These are phyloP conservation scores for Annulohypoxylon truncatum DNA, from an alignment of 2,329 filamentous ascomycete genomes.

Conservation along the genomic window DNA sequence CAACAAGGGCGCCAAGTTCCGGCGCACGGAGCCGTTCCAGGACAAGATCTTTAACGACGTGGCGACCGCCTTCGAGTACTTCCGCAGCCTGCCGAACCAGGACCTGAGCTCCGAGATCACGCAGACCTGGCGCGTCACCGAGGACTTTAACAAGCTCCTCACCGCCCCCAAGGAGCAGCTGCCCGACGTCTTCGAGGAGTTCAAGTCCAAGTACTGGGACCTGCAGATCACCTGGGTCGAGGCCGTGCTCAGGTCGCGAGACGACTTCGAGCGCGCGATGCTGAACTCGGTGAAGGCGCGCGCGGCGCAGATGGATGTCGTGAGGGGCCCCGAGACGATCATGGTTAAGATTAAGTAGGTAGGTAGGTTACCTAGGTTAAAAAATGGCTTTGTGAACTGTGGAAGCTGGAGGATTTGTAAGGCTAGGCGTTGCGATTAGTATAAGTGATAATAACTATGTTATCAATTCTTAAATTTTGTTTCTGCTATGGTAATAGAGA, in stretches of 20 bases:
- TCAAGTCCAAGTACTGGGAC: slow-evolving; percentile 93
- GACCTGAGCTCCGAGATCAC: slow-evolving; percentile 82
- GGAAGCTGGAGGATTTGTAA: slow-evolving; percentile 11
- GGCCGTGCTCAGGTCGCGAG: slow-evolving; percentile 83
- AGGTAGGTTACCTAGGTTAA: not conserved
- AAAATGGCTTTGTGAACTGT: not conserved
- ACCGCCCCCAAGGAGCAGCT: slow-evolving; percentile 78
- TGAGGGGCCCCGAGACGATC: slow-evolving; percentile 87
- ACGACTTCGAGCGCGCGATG: slow-evolving; percentile 95
- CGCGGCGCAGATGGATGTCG: slow-evolving; percentile 86
- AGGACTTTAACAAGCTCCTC: slow-evolving; percentile 84
- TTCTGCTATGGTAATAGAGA: not conserved
- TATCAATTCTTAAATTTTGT: not conserved
- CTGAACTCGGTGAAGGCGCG: slow-evolving; percentile 86
- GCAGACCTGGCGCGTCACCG: slow-evolving; percentile 90
- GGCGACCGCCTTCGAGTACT: slow-evolving; percentile 89
- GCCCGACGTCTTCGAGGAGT: slow-evolving; percentile 80
- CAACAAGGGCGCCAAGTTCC: slow-evolving; percentile 92
- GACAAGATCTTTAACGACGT: slow-evolving; percentile 96
- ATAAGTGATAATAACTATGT: slow-evolving; percentile 22
- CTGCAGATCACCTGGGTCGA: slow-evolving; percentile 96
- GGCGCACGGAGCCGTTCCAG: slow-evolving; percentile 84
- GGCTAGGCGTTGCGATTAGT: slow-evolving; percentile 11
- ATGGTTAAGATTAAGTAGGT: slow-evolving; percentile 90
- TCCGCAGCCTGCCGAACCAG: slow-evolving; percentile 75